These are phyloP conservation scores for Tulasnella sp. DNA, from an alignment of 768 basidiomycete species.

Conservation along the genomic window DNA sequence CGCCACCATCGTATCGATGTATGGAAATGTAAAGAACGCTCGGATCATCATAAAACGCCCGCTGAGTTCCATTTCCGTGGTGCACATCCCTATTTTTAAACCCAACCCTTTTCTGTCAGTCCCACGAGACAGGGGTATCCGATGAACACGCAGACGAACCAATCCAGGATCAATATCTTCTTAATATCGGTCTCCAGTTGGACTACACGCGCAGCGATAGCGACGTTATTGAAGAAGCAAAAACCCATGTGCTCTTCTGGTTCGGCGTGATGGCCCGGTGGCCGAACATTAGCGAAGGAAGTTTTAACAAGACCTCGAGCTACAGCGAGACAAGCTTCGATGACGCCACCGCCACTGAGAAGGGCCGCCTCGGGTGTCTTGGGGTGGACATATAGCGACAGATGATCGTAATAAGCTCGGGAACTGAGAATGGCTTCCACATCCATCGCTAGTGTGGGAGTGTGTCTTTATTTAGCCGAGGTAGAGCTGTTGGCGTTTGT, in stretches of 20 bases:
- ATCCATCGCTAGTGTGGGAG: conserved; percentile 59
- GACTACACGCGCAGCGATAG: conserved; percentile 84
- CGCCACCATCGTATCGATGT: conserved; percentile 91
- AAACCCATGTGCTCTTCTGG: conserved; percentile 99
- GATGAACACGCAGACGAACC: conserved; percentile 57
- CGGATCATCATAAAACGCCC: conserved; percentile 92
- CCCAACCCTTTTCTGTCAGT: background rate
- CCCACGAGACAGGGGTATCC: too few species aligned
- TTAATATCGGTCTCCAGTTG: conserved; percentile 70
- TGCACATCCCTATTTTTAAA: conserved; percentile 79
- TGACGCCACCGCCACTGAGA: conserved; percentile 91
- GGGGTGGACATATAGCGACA: conserved; percentile 90
- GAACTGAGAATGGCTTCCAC: conserved; percentile 75
- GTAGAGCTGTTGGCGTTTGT: background rate
- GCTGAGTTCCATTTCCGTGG: conserved; percentile 97
- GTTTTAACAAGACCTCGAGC: conserved; percentile 80
- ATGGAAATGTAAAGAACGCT: conserved; percentile 91
- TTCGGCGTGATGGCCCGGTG: conserved; percentile 98
- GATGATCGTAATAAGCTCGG: conserved; percentile 80
- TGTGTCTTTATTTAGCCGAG: background rate
- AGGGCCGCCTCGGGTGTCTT: conserved; percentile 83
- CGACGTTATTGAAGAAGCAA: conserved; percentile 99
- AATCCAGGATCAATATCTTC: conserved; percentile 90
- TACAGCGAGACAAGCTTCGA: conserved; percentile 86
- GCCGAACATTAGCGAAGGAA: conserved; percentile 92